phyloP scores from a whole-genome alignment of 148 eudicot species.

The Agrostemma githago region DNA sequence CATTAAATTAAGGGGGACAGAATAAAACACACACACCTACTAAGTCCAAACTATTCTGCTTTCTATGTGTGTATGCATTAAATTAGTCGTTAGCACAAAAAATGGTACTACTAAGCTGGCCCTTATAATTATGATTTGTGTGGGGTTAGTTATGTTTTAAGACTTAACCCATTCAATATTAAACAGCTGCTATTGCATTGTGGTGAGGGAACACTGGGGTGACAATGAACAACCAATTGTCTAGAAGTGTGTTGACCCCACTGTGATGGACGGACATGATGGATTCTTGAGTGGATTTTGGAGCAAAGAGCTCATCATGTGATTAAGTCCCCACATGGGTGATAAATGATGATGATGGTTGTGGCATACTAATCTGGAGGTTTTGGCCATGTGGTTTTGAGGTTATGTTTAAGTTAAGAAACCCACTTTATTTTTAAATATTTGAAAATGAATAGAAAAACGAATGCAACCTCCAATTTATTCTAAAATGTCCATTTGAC shows the following conservation, averaged over 20 bases:
- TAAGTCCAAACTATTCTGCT: conserved; percentile 27
- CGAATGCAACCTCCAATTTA: too few species aligned
- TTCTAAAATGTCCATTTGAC: too few species aligned
- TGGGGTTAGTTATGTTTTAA: conserved; percentile 28
- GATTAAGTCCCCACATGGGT: conserved; percentile 33
- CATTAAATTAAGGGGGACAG: conserved; percentile 22
- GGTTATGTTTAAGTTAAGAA: conserved; percentile 27
- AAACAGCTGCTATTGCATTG: conserved; percentile 30
- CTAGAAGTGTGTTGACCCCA: conserved; percentile 39
- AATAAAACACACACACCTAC: conserved; percentile 39
- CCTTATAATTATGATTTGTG: conserved; percentile 12
- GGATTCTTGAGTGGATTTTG: conserved; percentile 17
- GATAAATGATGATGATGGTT: conserved; percentile 19
- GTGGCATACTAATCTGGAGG: conserved; percentile 28
- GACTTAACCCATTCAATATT: conserved; percentile 21
- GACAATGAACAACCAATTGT: conserved; percentile 40
- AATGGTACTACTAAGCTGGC: conserved; percentile 12
- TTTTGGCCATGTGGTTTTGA: conserved; percentile 31
- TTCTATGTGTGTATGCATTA: conserved; percentile 24
- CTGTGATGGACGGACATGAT: conserved; percentile 32
- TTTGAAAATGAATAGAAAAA: too few species aligned
- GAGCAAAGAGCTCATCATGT: conserved; percentile 28
- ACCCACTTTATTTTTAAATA: conserved; percentile 5
- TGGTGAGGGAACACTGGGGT: conserved; percentile 40
- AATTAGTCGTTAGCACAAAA: conserved; percentile 18